These are phyloP conservation scores for Hymenoscyphus albidus DNA, from an alignment of 2,329 filamentous ascomycete genomes.

Conservation along the genomic window DNA sequence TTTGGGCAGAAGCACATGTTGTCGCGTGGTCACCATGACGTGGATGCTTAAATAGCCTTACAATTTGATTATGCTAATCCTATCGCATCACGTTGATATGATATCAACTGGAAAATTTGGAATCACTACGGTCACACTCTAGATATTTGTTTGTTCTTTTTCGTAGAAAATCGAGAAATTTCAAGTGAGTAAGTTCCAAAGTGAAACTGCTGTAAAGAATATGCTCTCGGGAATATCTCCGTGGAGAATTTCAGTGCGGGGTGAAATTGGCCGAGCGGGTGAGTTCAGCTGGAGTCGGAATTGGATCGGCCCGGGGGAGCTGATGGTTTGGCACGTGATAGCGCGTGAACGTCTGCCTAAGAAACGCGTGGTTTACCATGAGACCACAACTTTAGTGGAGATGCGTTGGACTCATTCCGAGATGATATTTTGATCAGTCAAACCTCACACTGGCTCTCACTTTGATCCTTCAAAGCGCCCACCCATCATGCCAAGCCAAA, in stretches of 20 bases:
- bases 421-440: not conserved
- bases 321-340: not conserved
- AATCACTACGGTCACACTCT: not conserved
- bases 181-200: too few species aligned
- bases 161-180: not conserved
- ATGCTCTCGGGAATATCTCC: not conserved
- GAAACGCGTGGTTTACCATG: not conserved
- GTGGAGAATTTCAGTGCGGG: not conserved
- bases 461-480: not conserved
- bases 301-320: too few species aligned
- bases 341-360: not conserved
- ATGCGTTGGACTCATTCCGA: not conserved
- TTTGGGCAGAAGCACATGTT: not conserved
- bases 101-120: not conserved
- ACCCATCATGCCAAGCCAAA: constrained; percentile 6
- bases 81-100: not conserved
- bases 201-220: not conserved
- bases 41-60: not conserved
- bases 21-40: constrained; percentile 5
- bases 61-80: not conserved
- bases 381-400: not conserved
- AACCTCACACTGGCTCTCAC: not conserved
- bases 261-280: not conserved
- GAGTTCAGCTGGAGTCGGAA: not conserved
- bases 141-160: not conserved